Evolutionary conservation across 768 basidiomycete species (phyloP).

Genomic region (Suillus bovinus): DNA sequence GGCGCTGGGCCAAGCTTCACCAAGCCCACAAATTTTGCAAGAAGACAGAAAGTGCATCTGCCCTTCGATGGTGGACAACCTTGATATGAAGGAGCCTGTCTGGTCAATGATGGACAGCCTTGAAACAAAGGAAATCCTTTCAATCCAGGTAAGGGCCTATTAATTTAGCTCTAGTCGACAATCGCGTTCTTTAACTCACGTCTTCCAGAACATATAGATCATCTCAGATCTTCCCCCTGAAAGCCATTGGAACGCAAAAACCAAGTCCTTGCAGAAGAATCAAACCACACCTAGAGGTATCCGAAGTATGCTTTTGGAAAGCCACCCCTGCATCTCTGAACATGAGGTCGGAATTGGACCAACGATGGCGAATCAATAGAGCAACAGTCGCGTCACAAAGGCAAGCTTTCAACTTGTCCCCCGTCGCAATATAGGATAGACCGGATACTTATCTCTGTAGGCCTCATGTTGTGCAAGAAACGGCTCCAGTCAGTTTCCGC

Average conservation of each 20-base stretch:
- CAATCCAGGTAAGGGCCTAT: neutral
- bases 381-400: neutral
- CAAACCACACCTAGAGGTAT: neutral
- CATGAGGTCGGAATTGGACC: neutral
- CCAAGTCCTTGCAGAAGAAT: neutral
- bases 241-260: neutral
- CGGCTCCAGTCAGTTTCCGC: neutral
- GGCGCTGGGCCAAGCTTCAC: neutral
- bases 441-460: neutral
- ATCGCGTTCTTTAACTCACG: neutral
- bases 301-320: neutral
- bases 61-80: neutral
- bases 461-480: neutral
- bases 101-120: neutral
- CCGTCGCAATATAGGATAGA: neutral
- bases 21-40: slow-evolving; percentile 1
- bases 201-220: neutral
- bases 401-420: neutral
- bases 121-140: neutral
- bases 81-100: neutral
- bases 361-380: neutral
- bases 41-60: neutral
- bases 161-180: neutral
- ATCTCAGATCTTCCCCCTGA: neutral
- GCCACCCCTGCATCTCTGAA: neutral